Evolutionary conservation across 805 yeast genomes (phyloP).

Genomic region (Candida hungchunana): DNA sequence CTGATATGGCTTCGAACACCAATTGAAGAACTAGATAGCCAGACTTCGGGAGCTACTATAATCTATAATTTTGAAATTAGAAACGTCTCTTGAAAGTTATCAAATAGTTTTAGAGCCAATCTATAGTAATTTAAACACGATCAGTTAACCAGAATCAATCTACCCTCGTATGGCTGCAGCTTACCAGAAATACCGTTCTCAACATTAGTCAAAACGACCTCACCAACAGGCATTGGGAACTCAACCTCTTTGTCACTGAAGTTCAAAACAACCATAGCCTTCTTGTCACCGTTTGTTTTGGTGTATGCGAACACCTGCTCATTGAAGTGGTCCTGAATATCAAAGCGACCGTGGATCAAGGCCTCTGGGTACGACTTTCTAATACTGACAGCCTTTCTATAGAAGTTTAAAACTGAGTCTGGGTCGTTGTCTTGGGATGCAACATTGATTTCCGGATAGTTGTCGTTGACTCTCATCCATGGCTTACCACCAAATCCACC

Average conservation of each 20-base stretch:
- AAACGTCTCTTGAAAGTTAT: neutral
- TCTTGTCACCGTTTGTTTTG: conserved; percentile 33
- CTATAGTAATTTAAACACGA: neutral
- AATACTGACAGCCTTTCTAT: conserved; percentile 37
- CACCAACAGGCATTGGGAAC: conserved; percentile 31
- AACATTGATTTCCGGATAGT: conserved; percentile 46
- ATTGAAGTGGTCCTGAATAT: conserved; percentile 40
- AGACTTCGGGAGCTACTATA: no score
- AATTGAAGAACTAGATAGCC: no score
- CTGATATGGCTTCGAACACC: no score
- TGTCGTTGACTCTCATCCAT: conserved; percentile 51
- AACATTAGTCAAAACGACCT: conserved; percentile 32
- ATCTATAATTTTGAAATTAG: no score
- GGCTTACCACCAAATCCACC: conserved; percentile 51
- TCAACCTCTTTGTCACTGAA: conserved; percentile 33
- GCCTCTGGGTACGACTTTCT: conserved; percentile 43
- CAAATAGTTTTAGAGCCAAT: no score
- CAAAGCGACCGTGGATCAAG: conserved; percentile 43
- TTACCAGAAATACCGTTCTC: conserved; percentile 22
- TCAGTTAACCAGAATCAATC: conserved; percentile 24
- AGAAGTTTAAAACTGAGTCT: conserved; percentile 42
- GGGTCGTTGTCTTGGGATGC: conserved; percentile 42
- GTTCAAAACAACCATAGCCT: conserved; percentile 39
- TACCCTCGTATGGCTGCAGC: conserved; percentile 43
- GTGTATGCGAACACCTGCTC: conserved; percentile 37